phyloP scores from a whole-genome alignment of 2,329 filamentous ascomycete species.

The Aureobasidium sp. region DNA sequence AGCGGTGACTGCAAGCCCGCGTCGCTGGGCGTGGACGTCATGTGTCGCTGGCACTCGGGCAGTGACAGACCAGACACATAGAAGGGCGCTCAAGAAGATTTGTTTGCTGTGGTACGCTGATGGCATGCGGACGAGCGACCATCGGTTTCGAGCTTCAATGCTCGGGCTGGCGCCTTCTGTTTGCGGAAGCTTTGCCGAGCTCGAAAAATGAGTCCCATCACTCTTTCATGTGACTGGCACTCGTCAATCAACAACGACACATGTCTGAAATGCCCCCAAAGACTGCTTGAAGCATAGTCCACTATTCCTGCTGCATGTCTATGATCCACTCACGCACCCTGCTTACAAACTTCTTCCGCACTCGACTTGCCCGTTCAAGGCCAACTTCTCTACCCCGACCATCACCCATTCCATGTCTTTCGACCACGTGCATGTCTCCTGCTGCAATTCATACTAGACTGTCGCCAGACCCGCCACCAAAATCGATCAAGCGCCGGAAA shows the following conservation, averaged over 20 bases:
- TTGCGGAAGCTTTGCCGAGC: conserved; percentile 11
- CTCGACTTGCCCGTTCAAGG: neutral
- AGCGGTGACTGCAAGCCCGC: conserved; percentile 56
- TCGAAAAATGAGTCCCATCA: conserved; percentile 2
- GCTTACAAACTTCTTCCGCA: neutral
- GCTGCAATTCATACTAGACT: conserved; percentile 21
- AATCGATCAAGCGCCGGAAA: conserved; percentile 21
- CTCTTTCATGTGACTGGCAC: conserved; percentile 7
- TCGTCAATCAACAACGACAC: neutral
- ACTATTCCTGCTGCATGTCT: neutral
- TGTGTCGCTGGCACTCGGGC: conserved; percentile 26
- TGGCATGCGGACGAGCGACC: neutral
- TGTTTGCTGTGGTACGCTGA: neutral
- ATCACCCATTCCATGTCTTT: neutral
- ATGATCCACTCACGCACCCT: neutral
- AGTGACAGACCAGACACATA: conserved; percentile 3
- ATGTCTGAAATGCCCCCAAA: neutral
- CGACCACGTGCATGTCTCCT: conserved; percentile 24
- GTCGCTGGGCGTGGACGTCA: conserved; percentile 56
- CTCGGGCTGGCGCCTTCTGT: neutral
- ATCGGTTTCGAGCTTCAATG: neutral
- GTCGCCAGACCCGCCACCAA: conserved; percentile 12
- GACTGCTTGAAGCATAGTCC: neutral
- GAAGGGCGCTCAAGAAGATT: neutral
- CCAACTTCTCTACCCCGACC: neutral